Evolutionary conservation across 2,329 filamentous ascomycete genomes (phyloP).

Genomic region (Aspergillus sergii): DNA sequence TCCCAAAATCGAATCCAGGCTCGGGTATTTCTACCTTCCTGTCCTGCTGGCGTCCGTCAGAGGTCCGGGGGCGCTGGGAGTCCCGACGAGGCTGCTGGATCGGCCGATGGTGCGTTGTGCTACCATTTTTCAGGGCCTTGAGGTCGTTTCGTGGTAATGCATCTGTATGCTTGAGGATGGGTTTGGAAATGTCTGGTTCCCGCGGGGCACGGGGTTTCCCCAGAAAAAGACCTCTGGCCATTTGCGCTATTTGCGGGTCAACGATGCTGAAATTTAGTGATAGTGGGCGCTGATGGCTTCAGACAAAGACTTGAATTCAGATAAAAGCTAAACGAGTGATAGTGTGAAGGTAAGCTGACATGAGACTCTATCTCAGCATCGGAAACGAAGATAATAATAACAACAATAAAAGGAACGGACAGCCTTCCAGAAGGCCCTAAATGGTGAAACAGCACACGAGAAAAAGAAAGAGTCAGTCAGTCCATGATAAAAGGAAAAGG

Average conservation of each 20-base stretch:
- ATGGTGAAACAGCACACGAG: constrained; percentile 16
- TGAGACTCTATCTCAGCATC: constrained; percentile 17
- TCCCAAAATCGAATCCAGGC: constrained; percentile 34
- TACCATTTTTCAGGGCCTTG: constrained; percentile 17
- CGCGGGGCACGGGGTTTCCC: constrained; percentile 33
- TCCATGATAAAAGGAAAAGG: constrained; percentile 14
- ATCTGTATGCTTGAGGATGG: constrained; percentile 36
- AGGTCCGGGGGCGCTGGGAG: constrained; percentile 24
- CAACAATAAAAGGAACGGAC: constrained; percentile 35
- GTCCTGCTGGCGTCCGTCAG: constrained; percentile 20
- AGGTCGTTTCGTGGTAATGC: constrained; percentile 35
- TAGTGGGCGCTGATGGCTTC: neutral
- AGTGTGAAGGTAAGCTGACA: constrained; percentile 10
- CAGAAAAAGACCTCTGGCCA: constrained; percentile 34
- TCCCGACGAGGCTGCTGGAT: constrained; percentile 18
- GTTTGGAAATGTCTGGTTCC: constrained; percentile 33
- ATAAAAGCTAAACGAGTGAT: constrained; percentile 14
- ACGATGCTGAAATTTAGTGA: neutral
- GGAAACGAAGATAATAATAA: constrained; percentile 8
- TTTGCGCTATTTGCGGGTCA: constrained; percentile 15
- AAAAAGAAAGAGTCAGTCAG: constrained; percentile 22
- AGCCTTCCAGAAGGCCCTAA: constrained; percentile 43
- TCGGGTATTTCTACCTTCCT: constrained; percentile 18
- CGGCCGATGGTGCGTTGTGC: constrained; percentile 14
- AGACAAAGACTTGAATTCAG: constrained; percentile 6